Conservation (phyloP, 352 stramenopile genomes). For the Globisporangium canariense region DNA sequence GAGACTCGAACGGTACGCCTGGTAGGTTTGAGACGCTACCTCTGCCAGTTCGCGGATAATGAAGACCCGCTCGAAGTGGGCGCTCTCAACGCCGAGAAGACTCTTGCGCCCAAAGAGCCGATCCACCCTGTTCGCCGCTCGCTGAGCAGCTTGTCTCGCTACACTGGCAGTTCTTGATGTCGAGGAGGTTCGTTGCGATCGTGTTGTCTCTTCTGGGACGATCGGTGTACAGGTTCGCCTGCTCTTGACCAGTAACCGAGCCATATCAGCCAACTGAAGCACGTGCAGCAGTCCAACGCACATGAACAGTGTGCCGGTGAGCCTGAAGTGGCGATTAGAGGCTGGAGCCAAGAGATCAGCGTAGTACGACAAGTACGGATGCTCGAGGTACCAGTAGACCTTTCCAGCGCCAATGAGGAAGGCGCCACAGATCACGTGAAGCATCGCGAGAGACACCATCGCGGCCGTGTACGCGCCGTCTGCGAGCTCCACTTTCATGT, state of each 20-base stretch:
- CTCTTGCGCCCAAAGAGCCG: background rate
- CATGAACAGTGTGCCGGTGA: slow-evolving; percentile 18
- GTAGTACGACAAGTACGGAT: slow-evolving; percentile 27
- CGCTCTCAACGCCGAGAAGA: background rate
- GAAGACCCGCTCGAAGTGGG: background rate
- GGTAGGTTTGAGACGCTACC: slow-evolving; percentile 10
- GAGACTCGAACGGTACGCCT: slow-evolving; percentile 15
- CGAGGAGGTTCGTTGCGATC: background rate
- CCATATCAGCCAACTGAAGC: background rate
- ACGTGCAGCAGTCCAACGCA: slow-evolving; percentile 8
- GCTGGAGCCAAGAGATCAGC: slow-evolving; percentile 23
- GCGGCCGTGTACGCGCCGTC: background rate
- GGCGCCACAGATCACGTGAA: slow-evolving; percentile 16
- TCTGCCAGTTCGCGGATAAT: slow-evolving; percentile 3
- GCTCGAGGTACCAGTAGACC: slow-evolving; percentile 26
- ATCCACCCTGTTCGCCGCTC: background rate
- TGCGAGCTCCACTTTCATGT: slow-evolving; percentile 2
- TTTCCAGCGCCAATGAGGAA: slow-evolving; percentile 14
- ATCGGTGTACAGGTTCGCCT: background rate
- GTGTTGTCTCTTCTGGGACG: background rate
- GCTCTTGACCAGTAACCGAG: background rate
- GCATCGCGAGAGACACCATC: background rate
- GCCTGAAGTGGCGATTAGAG: slow-evolving; percentile 18
- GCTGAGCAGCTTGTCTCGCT: background rate
- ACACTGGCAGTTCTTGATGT: background rate